These are phyloP conservation scores for Phytomonas francai DNA, from an alignment of 208 protist species.

Conservation along the genomic window DNA sequence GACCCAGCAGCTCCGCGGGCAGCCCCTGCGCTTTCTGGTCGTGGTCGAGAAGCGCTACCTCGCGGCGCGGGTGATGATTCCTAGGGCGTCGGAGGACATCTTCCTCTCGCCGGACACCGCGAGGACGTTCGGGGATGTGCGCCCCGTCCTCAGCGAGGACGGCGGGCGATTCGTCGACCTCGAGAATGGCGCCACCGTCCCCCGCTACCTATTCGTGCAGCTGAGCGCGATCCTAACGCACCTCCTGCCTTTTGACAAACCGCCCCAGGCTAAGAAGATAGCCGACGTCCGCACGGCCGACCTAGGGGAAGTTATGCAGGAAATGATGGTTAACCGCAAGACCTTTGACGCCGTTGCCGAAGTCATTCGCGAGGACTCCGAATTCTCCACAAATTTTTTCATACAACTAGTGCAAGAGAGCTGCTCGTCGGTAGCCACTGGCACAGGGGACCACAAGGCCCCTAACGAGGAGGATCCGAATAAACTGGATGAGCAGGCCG, in stretches of 20 bases:
- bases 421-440: no score
- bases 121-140: constrained; percentile 48
- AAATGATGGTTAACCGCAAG: constrained; percentile 24
- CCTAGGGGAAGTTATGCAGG: constrained; percentile 20
- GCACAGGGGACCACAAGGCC: not conserved
- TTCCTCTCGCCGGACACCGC: constrained; percentile 53
- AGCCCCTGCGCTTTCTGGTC: constrained; percentile 38
- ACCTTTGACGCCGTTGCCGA: constrained; percentile 34
- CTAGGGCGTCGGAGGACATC: constrained; percentile 45
- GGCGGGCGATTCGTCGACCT: constrained; percentile 40
- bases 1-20: constrained; percentile 19
- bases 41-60: constrained; percentile 55
- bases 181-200: constrained; percentile 36
- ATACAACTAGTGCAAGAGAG: constrained; percentile 14
- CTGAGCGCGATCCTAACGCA: constrained; percentile 37
- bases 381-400: constrained; percentile 43
- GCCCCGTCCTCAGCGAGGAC: constrained; percentile 47
- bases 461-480: constrained; percentile 9
- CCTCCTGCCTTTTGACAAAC: constrained; percentile 53
- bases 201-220: constrained; percentile 39
- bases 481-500: constrained; percentile 13
- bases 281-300: constrained; percentile 20
- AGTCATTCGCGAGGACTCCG: constrained; percentile 33
- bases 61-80: constrained; percentile 55
- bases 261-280: constrained; percentile 12